Evolutionary conservation across 2,329 filamentous ascomycete species (phyloP), one percentile per base, ranked within the genome.

Genomic region (Fusarium metavorans): DNA sequence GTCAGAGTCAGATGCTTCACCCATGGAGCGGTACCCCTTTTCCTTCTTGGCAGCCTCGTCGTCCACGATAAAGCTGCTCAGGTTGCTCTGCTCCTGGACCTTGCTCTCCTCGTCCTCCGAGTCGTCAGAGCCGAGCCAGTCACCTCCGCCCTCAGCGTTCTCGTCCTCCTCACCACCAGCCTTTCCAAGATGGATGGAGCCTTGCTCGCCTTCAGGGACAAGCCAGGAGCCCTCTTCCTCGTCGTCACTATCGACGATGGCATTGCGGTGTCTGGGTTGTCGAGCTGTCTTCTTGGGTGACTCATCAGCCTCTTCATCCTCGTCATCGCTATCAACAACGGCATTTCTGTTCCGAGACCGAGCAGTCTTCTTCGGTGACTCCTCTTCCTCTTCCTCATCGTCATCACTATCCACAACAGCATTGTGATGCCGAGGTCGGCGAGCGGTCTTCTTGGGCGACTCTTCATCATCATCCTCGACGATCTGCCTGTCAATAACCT

Each of bases 131-230:
- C 89, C 89, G 59, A 98, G 87, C 81, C 91, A 94, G 66, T 97
- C 94, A 25, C 95, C 95, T 5, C 93, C 94, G 2, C 95, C 95
- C 80, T 97, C 95, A 3, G 93, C 94, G 80, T 98, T 91, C 81
- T 97, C 95, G 72, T 97, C 94, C 62, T 95, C 93, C n/a, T 91
- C 90, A 5, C 94, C 94, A n/a, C 94, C 95, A 52, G 94, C 93
- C 80, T 92, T 93, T 57, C 93, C 94, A 18, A 95, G 86, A n/a
- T 86, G 85, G 5, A 92, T 80, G 1, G 87, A 80, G 0, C 88
- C 87, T 52, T 89, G 91, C 78, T 97, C 87, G 11, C 89, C 87
- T 67, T 93, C 91, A 0, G 91, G 88, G 5, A 95, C 93, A 48
- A 97, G 86, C 95, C 95, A 97, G 76, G 94, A 93, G 14, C 90